phyloP scores from a whole-genome alignment of 257 asterid genomes.

The Haberlea rhodopensis region DNA sequence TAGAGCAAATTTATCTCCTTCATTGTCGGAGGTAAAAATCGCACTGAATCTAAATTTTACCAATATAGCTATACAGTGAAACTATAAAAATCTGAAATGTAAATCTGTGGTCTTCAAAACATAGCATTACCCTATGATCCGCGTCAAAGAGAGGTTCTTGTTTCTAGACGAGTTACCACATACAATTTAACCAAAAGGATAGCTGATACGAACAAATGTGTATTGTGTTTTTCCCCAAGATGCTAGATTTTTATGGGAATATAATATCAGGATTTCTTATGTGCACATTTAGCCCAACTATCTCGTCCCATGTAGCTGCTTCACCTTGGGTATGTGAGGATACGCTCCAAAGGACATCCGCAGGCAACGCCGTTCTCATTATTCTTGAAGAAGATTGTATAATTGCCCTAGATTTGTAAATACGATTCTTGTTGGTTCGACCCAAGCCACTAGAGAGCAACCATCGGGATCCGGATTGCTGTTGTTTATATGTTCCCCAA shows the following conservation, averaged over 20 bases:
- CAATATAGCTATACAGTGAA: too few species aligned
- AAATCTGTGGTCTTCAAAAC: not conserved
- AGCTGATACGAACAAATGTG: conserved; percentile 7
- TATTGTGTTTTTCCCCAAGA: conserved; percentile 23
- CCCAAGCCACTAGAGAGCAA: conserved; percentile 67
- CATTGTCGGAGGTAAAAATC: not conserved
- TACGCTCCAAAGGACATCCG: conserved; percentile 70
- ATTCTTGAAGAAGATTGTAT: conserved; percentile 35
- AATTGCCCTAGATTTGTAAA: conserved; percentile 40
- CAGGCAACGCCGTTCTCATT: conserved; percentile 29
- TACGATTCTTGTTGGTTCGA: conserved; percentile 34
- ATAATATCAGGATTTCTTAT: conserved; percentile 73
- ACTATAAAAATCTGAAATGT: not conserved
- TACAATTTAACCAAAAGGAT: not conserved
- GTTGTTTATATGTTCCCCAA: conserved; percentile 50
- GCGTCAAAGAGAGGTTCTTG: not conserved
- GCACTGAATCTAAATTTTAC: not conserved
- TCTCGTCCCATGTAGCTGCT: conserved; percentile 48
- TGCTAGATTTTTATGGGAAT: conserved; percentile 41
- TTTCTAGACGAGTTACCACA: not conserved
- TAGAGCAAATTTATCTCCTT: not conserved
- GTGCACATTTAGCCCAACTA: conserved; percentile 49
- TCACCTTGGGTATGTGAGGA: conserved; percentile 37
- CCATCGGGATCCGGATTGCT: conserved; percentile 73
- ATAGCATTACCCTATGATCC: not conserved